These are phyloP conservation scores for Fragosphaeria purpurea DNA, from an alignment of 2,329 filamentous ascomycete genomes.

Conservation along the genomic window DNA sequence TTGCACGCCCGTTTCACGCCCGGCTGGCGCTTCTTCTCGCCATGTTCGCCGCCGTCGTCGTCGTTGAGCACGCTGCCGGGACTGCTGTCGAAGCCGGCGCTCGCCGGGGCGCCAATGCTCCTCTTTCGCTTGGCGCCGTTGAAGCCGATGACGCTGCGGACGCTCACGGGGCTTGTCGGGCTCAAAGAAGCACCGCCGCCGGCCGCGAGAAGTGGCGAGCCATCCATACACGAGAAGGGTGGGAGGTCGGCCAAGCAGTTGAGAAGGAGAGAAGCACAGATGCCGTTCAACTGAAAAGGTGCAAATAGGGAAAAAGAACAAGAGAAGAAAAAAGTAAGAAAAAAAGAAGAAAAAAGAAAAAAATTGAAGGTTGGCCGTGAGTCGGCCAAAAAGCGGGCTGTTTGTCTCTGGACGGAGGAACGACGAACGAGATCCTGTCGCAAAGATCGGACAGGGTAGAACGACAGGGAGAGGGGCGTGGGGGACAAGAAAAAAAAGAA, in stretches of 20 bases:
- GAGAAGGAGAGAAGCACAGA: neutral
- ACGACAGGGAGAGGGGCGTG: neutral
- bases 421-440: too few relatives aligned
- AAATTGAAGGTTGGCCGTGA: neutral
- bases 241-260: neutral
- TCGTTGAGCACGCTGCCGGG: slow-evolving; percentile 49
- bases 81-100: slow-evolving; percentile 44
- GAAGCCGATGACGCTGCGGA: slow-evolving; percentile 34
- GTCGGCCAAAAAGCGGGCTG: too few relatives aligned
- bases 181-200: slow-evolving; percentile 27
- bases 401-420: too few relatives aligned
- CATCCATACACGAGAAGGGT: slow-evolving; percentile 22
- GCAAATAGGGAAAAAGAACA: neutral
- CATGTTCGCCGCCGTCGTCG: slow-evolving; percentile 44
- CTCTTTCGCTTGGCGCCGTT: slow-evolving; percentile 51
- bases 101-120: slow-evolving; percentile 27
- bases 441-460: too few relatives aligned
- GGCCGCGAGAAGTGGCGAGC: slow-evolving; percentile 23
- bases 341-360: neutral
- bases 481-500: neutral
- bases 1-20: slow-evolving; percentile 74
- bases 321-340: neutral
- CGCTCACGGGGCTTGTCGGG: slow-evolving; percentile 46
- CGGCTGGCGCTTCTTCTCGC: slow-evolving; percentile 54
- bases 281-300: neutral